Base-by-base conservation (phyloP, 257 asterid genomes). In the Paulownia fortunei region DNA sequence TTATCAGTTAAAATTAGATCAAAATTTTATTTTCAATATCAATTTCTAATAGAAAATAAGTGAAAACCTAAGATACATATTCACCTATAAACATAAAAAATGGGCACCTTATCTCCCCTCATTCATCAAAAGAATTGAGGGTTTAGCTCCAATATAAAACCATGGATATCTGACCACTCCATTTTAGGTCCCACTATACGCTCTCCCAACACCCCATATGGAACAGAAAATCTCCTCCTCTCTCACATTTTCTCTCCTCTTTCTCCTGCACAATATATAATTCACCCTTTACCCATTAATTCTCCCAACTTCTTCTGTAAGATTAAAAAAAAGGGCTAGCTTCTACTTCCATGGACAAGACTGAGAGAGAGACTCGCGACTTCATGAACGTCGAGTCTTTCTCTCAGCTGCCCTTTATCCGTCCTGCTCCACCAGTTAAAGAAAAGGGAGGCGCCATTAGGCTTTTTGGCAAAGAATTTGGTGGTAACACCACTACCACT, bases 381-480 rank as follows among this genome's bases (percentile, higher is more conserved):
- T 91, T 91, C 85, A 88, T 92, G 96, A 91, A 83, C 81, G 96
- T 91, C 15, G 91, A 89, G 46, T 91, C 97, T 46, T 92, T 91
- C 92, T 91, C 98, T 52, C 97, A 92, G 85, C 80, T 92, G 15
- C 98, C 98, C 72, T 91, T 92, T 49, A 87, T 87, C 83, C 92
- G 95, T 16, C 91, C 97, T 0, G 46, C 88, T 9, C 83, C 74
- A 2, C 86, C 85, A 0, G 60, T 34, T 4, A 86, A 82, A 69
- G 93, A 86, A 26, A 87, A 81, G 76, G 58, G 52, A 8, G 61
- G 69, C 19, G 86, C 87, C 61, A 86, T 89, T 52, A 72, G 97
- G 80, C 92, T 89, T 2, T 92, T 91, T 26, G 98, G 97, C 0
- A 88, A 91, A 72, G 97, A 90, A 72, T 87, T 92, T 37, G 89